Evolutionary conservation across 495 filamentous ascomycete genomes (phyloP), one percentile per base, ranked within the genome.

Genomic region (Aspergillus homomorphus): DNA sequence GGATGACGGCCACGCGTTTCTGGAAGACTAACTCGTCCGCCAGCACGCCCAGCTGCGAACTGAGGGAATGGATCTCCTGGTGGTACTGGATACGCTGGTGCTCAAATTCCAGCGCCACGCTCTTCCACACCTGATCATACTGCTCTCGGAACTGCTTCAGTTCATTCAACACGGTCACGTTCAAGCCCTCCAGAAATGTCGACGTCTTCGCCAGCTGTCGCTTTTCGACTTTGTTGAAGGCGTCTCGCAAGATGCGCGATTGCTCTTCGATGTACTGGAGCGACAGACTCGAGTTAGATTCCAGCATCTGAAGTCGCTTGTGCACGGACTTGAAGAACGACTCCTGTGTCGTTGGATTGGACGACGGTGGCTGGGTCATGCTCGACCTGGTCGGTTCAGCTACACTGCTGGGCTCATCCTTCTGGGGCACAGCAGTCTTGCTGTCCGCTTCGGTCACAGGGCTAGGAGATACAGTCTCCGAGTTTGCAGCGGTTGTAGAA

Each of bases 211-310:
- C 76, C 30, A 96, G 77, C 67, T 98, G 94, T 21, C 89, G 85
- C 64, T 89, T 90, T 67, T 98, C 93, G 44, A 96, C 90, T 68
- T 92, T 92, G 45, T 82, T 83, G 62, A 98, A 94, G 1, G 93
- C 92, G 54, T 96, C 91, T 18, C 92, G 89, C 3, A 98, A 81
- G 53, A 96, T 90, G 45, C 85, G 86, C 16, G 94, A 98, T 67
- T 98, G 94, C 51, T 94, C 89, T 74, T 97, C 92, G 62, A 98
- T 97, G 68, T 98, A 98, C 64, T 96, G 89, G 3, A 98, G 82
- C 0, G 92, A 96, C 24, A 98, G 79, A 2, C 92, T 94, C 7
- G 90, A 90, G 71, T 98, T 97, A 20, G 90, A 83, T 71, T 98
- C 94, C 15, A 98, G 86, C 59, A 88, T 83, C 63, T 92, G 89